These are phyloP conservation scores for Sideroxylon spinosum DNA, from an alignment of 179 eudicot species.

Conservation along the genomic window DNA sequence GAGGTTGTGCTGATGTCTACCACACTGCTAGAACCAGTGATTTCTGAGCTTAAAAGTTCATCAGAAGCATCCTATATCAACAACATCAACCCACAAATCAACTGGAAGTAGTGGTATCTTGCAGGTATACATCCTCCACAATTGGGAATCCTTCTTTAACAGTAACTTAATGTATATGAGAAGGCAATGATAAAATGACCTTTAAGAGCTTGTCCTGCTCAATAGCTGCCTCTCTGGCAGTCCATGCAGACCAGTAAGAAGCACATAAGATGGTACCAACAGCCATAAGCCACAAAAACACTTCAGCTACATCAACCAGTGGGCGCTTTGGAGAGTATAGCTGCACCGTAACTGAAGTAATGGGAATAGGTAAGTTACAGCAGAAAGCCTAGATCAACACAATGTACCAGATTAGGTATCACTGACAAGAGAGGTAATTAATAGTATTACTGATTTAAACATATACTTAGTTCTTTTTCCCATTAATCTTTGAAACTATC, in stretches of 20 bases:
- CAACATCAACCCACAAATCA: slow-evolving; percentile 13
- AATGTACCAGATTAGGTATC: background rate
- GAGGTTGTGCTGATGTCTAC: slow-evolving; percentile 83
- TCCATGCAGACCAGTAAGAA: slow-evolving; percentile 99
- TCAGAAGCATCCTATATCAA: slow-evolving; percentile 70
- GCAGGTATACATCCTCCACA: background rate
- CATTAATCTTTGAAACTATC: background rate
- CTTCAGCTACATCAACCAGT: slow-evolving; percentile 89
- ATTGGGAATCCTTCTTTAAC: background rate
- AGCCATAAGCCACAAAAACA: slow-evolving; percentile 97
- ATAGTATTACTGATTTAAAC: background rate
- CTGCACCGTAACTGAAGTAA: slow-evolving; percentile 85
- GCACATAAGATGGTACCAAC: slow-evolving; percentile 88
- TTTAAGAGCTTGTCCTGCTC: slow-evolving; percentile 81
- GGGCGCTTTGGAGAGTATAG: slow-evolving; percentile 91
- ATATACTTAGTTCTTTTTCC: background rate
- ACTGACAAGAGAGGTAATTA: background rate
- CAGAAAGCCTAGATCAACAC: slow-evolving; percentile 9
- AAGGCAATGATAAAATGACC: slow-evolving; percentile 33
- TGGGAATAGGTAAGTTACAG: slow-evolving; percentile 35
- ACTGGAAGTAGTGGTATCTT: background rate
- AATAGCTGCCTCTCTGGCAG: slow-evolving; percentile 79
- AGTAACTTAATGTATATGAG: background rate
- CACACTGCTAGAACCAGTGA: slow-evolving; percentile 41
- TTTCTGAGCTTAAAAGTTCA: slow-evolving; percentile 39